Evolutionary conservation across 139 green algal genomes (phyloP), one percentile per base, ranked within the genome.

Genomic region (Tetratostichococcus sp.): DNA sequence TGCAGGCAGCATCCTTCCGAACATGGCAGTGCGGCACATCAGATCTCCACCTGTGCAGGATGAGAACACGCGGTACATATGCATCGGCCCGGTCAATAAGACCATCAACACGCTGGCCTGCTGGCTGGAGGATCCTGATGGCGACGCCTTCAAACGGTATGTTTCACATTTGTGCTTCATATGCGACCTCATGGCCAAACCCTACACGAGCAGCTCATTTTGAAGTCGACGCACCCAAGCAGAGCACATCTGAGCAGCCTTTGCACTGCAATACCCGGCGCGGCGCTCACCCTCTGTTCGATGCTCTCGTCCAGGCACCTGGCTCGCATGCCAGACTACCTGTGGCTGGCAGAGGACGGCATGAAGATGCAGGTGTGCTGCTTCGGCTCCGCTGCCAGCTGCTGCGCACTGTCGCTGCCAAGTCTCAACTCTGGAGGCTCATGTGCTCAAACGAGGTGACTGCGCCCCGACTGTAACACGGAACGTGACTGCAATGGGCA

Each of bases 11-110:
- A n/a, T n/a, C n/a, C n/a, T n/a, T n/a, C n/a, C n/a, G n/a, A n/a
- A n/a, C n/a, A n/a, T n/a, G n/a, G n/a, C n/a, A n/a, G n/a, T n/a
- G n/a, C n/a, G n/a, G n/a, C n/a, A n/a, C n/a, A n/a, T 8, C 39
- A 50, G 39, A 50, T 14, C 39, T 50, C 8, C 39, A 50, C 39
- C 8, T 28, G 0, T 68, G 33, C 82, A 94, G 92, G 96, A 99
- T 78, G 92, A 97, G 80, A 98, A 97, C 89, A 99, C 96, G 4
- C 87, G 95, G 2, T 98, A 98, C 79, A 79, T 99, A 0, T 86
- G 94, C 86, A 99, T 99, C 62, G 96, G 96, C 0, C 96, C 96
- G 0, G 96, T 99, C 25, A 99, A 99, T 89, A 99, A 99, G 89
- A 91, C 89, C 32, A 86, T 99, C 72, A 99, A 99, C 89, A 96